These are phyloP conservation scores for Tricholoma terreum DNA, from an alignment of 768 basidiomycete species.

Conservation along the genomic window DNA sequence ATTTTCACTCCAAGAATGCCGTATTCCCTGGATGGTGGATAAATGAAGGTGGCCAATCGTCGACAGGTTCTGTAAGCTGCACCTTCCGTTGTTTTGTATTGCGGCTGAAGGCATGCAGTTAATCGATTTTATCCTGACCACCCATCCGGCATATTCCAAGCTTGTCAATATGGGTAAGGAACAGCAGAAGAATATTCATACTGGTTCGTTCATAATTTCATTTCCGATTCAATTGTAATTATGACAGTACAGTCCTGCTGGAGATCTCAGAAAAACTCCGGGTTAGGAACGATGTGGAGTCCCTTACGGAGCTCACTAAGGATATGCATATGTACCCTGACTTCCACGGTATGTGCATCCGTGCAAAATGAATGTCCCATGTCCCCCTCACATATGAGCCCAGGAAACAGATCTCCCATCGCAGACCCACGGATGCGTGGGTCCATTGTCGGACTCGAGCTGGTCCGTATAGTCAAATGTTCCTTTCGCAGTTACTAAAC, in stretches of 20 bases:
- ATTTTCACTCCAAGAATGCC: slow-evolving; percentile 52
- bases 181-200: slow-evolving; percentile 56
- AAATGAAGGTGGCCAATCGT: slow-evolving; percentile 99
- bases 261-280: slow-evolving; percentile 68
- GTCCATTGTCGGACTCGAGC: slow-evolving; percentile 80
- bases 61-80: slow-evolving; percentile 79
- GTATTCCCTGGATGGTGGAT: slow-evolving; percentile 97
- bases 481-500: too few species aligned
- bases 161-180: slow-evolving; percentile 63
- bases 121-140: slow-evolving; percentile 92
- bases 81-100: neutral
- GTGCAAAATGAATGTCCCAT: neutral
- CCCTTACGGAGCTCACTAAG: slow-evolving; percentile 81
- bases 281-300: slow-evolving; percentile 49
- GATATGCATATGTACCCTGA: slow-evolving; percentile 96
- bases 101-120: slow-evolving; percentile 43
- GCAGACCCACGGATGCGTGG: slow-evolving; percentile 96
- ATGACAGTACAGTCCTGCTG: slow-evolving; percentile 53
- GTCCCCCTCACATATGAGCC: neutral
- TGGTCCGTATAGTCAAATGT: slow-evolving; percentile 41
- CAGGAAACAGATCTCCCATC: slow-evolving; percentile 94
- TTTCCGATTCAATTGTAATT: neutral
- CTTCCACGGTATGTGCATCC: slow-evolving; percentile 63
- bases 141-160: slow-evolving; percentile 79
- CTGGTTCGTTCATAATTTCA: slow-evolving; percentile 34